Conservation (phyloP, 257 asterid species). For the Plectranthus barbatus region DNA sequence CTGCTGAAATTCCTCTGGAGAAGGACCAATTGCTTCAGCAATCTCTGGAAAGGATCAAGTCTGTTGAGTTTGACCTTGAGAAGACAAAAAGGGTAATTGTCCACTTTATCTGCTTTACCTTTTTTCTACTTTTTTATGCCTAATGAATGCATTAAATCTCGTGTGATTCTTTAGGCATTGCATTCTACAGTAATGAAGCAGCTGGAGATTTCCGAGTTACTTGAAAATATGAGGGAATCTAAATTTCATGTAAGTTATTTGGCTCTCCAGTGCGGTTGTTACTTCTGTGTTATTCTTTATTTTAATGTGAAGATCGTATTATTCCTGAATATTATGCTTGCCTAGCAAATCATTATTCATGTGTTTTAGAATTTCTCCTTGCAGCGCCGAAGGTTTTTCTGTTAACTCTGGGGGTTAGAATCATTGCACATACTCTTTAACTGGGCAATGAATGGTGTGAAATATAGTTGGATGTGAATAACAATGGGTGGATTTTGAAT, state of each 20-base stretch:
- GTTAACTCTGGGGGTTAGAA: slow-evolving; percentile 26
- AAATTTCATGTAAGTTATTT: slow-evolving; percentile 49
- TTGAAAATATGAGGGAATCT: slow-evolving; percentile 60
- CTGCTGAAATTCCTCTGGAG: slow-evolving; percentile 67
- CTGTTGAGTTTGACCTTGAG: slow-evolving; percentile 76
- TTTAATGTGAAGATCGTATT: neutral
- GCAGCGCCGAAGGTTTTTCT: slow-evolving; percentile 49
- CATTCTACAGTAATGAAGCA: slow-evolving; percentile 72
- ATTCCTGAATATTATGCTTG: neutral
- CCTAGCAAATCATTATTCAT: neutral
- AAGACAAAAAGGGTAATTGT: slow-evolving; percentile 74
- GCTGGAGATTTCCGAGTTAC: slow-evolving; percentile 55
- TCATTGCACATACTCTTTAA: neutral
- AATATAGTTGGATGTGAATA: slow-evolving; percentile 12
- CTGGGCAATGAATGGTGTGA: neutral
- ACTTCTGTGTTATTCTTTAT: neutral
- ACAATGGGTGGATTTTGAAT: neutral
- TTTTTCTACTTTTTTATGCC: neutral
- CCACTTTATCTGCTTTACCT: neutral
- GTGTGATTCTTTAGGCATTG: slow-evolving; percentile 44
- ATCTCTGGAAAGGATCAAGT: slow-evolving; percentile 82
- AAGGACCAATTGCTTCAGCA: slow-evolving; percentile 75
- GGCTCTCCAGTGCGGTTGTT: too few relatives aligned
- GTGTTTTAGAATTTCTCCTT: neutral
- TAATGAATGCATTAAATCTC: neutral